These are phyloP conservation scores for Helenozyma rhizophorensis DNA, from an alignment of 805 yeast genomes.

Conservation along the genomic window DNA sequence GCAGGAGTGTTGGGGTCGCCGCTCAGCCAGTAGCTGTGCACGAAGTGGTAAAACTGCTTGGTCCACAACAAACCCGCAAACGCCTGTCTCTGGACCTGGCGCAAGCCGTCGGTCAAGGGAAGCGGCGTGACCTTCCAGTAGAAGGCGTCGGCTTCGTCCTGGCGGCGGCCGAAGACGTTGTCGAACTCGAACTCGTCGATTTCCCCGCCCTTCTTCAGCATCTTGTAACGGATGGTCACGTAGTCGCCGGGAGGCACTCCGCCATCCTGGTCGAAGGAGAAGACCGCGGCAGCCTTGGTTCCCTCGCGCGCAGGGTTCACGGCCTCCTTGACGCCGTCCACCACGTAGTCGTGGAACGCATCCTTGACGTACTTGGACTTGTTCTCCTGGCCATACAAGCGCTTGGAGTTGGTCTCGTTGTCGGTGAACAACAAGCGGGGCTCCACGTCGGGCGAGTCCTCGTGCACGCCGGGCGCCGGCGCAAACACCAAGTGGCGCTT, in stretches of 20 bases:
- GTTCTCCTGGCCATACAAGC: slow-evolving; percentile 62
- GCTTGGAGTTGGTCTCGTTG: slow-evolving; percentile 74
- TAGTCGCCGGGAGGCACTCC: slow-evolving; percentile 85
- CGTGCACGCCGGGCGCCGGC: slow-evolving; percentile 75
- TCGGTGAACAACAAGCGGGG: slow-evolving; percentile 82
- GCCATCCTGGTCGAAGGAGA: slow-evolving; percentile 67
- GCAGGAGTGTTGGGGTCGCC: slow-evolving; percentile 78
- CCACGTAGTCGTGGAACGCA: slow-evolving; percentile 83
- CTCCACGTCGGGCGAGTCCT: slow-evolving; percentile 58
- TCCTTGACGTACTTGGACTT: slow-evolving; percentile 67
- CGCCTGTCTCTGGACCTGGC: slow-evolving; percentile 87
- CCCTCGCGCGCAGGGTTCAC: slow-evolving; percentile 71
- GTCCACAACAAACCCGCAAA: slow-evolving; percentile 93
- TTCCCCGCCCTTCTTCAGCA: slow-evolving; percentile 42
- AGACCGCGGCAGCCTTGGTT: slow-evolving; percentile 85
- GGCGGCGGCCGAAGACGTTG: slow-evolving; percentile 59
- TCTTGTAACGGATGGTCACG: slow-evolving; percentile 77
- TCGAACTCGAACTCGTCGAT: slow-evolving; percentile 77
- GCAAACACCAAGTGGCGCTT: slow-evolving; percentile 61
- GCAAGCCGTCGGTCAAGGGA: slow-evolving; percentile 73
- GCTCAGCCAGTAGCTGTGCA: slow-evolving; percentile 78
- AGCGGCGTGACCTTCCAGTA: slow-evolving; percentile 85
- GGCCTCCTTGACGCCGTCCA: slow-evolving; percentile 53
- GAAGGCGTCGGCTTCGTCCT: slow-evolving; percentile 87
- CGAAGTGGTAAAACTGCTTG: slow-evolving; percentile 83